Base-by-base conservation (phyloP, 2,329 filamentous ascomycete genomes). In the Ophiocordyceps unilateralis region DNA sequence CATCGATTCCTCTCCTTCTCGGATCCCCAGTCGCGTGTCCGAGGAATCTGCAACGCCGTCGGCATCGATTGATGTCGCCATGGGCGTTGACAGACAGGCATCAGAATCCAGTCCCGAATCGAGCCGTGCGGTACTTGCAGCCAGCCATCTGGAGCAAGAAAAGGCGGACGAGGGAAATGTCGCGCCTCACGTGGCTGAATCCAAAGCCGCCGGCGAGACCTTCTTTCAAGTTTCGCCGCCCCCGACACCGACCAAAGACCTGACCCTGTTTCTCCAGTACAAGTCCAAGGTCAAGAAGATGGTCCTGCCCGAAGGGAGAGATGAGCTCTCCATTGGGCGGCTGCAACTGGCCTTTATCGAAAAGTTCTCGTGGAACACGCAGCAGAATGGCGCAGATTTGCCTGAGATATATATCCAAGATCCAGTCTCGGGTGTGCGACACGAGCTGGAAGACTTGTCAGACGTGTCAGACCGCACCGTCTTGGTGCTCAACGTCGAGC, bases 351-450 rank as follows among this genome's bases (percentile, higher is more conserved):
- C 91, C 1, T 98, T 98, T 53, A 98, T 98, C 52, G 91, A 98
- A 52, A 98, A 95, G 58, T 98, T 98, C 57, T 91, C 89, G 0
- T 98, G 93, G 88, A 96, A 94, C 53, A 95, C 89, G 1, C 88
- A 96, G 52, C 82, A 86, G 47, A 93, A 95, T 53, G 91, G 91
- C 8, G 76, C 78, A 14, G 91, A 98, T 57, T 65, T 98, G 39
- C 91, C 91, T 0, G 91, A 98, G 53, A 96, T 98, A 15, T 95
- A 98, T 58, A 91, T 98, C 15, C 91, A 98, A 59, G 91, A 98
- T 58, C 82, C 88, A 0, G 74, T 95, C 2, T 96, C 91, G 9
- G 91, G 91, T 1, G 83, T 98, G n/a, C 81, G 91, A 15, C 89
- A 98, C 58, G 91, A 98, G 63, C 66, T 98, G 21, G 91, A 98